Evolutionary conservation across 1,284 basidiomycete genomes (phyloP).

Genomic region (Sanghuangporus weigelae): DNA sequence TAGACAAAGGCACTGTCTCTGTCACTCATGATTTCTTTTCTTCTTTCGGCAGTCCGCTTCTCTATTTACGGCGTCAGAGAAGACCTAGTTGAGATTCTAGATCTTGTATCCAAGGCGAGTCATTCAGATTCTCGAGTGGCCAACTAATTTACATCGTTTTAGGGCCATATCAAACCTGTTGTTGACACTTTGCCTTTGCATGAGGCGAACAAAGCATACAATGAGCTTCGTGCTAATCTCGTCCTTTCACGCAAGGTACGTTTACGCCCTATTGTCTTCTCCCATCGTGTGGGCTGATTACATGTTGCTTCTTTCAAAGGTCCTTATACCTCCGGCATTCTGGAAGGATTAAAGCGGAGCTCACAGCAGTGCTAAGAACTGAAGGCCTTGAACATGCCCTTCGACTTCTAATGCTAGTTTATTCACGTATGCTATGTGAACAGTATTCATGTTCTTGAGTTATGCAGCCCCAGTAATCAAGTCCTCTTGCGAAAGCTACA

Average conservation of each 20-base stretch:
- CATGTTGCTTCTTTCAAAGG: background rate
- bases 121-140: background rate
- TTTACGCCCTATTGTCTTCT: background rate
- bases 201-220: slow-evolving; percentile 5
- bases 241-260: slow-evolving; percentile 6
- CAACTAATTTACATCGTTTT: background rate
- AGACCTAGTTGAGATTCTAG: slow-evolving; percentile 4
- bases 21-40: background rate
- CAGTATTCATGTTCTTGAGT: too few relatives aligned
- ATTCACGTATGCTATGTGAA: too few relatives aligned
- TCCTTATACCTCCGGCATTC: slow-evolving; percentile 5
- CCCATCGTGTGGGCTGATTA: background rate
- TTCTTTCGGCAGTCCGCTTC: background rate
- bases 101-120: slow-evolving; percentile 4
- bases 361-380: background rate
- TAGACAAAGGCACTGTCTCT: background rate
- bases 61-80: slow-evolving; percentile 1
- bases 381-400: background rate
- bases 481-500: too few relatives aligned
- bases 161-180: slow-evolving; percentile 1
- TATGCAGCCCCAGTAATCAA: too few relatives aligned
- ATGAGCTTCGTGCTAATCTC: slow-evolving; percentile 5
- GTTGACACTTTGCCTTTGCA: background rate
- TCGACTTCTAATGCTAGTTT: background rate
- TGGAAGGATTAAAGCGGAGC: background rate